Evolutionary conservation across 805 yeast genomes (phyloP).

Genomic region (Lipomyces oligophaga): DNA sequence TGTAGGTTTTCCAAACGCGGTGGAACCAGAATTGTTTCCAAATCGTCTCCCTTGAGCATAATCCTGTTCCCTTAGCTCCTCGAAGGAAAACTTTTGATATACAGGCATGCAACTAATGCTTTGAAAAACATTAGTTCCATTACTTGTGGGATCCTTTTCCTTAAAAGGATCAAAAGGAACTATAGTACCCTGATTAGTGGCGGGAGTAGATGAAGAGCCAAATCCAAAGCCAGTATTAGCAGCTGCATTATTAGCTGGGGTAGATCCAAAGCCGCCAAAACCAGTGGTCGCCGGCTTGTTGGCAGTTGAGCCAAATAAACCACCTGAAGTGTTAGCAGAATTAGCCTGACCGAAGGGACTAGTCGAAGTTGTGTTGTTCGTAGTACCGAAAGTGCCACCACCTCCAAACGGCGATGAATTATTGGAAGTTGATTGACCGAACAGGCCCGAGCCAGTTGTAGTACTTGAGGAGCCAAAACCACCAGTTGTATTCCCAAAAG

Average conservation of each 20-base stretch:
- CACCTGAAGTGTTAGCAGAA: constrained; percentile 9
- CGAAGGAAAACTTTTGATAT: constrained; percentile 73
- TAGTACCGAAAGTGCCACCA: constrained; percentile 25
- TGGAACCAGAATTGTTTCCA: constrained; percentile 30
- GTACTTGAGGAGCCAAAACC: constrained; percentile 24
- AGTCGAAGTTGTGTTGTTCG: constrained; percentile 17
- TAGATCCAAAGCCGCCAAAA: constrained; percentile 32
- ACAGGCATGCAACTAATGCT: constrained; percentile 87
- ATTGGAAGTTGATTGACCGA: constrained; percentile 12
- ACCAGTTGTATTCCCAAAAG: constrained; percentile 21
- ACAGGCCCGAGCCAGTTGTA: constrained; percentile 21
- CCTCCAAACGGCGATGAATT: constrained; percentile 22
- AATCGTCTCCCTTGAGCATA: constrained; percentile 63
- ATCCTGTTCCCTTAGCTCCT: constrained; percentile 86
- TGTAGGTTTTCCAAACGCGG: constrained; percentile 32
- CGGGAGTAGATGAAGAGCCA: constrained; percentile 11
- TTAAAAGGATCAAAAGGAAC: constrained; percentile 30
- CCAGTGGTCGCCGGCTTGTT: constrained; percentile 22
- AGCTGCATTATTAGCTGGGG: constrained; percentile 14
- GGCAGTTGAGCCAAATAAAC: constrained; percentile 24
- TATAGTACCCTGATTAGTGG: constrained; percentile 29
- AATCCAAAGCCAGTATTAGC: constrained; percentile 22
- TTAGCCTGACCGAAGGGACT: constrained; percentile 28
- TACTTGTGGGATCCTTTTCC: constrained; percentile 25
- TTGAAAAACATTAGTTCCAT: constrained; percentile 42